These are phyloP conservation scores for Forsythia viridissima DNA, from an alignment of 257 asterid genomes.

Conservation along the genomic window DNA sequence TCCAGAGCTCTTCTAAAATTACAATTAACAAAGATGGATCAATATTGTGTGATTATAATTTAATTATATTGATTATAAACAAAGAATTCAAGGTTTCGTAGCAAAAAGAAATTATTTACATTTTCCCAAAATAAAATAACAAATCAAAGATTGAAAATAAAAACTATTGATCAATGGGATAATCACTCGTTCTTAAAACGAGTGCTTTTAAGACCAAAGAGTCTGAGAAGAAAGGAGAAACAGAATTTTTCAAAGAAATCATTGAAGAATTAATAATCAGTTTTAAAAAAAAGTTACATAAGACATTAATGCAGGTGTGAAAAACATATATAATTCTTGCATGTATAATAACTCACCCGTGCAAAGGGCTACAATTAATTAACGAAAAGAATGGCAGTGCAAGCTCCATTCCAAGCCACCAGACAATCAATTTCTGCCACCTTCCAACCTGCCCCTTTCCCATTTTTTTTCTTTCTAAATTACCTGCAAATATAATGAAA, in stretches of 20 bases:
- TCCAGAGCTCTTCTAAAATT: constrained; percentile 4
- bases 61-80: not conserved
- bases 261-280: not conserved
- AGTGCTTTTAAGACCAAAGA: no score
- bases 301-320: not conserved
- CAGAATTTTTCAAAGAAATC: not conserved
- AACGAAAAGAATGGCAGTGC: constrained; percentile 13
- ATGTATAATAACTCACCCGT: constrained; percentile 14
- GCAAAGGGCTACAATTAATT: constrained; percentile 6
- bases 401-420: constrained; percentile 19
- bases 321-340: not conserved
- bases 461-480: constrained; percentile 18
- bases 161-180: no score
- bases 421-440: constrained; percentile 2
- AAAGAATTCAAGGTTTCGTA: not conserved
- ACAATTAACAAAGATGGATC: not conserved
- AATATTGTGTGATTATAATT: not conserved
- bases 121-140: no score
- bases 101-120: not conserved
- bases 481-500: constrained; percentile 13
- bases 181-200: no score
- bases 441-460: not conserved
- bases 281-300: not conserved
- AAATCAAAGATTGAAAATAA: not conserved
- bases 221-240: no score